A percentile compares a stretch with the other conserved stretches of the same genome.
Conservation (phyloP, 208 protist species). For the Angomonas deanei region DNA sequence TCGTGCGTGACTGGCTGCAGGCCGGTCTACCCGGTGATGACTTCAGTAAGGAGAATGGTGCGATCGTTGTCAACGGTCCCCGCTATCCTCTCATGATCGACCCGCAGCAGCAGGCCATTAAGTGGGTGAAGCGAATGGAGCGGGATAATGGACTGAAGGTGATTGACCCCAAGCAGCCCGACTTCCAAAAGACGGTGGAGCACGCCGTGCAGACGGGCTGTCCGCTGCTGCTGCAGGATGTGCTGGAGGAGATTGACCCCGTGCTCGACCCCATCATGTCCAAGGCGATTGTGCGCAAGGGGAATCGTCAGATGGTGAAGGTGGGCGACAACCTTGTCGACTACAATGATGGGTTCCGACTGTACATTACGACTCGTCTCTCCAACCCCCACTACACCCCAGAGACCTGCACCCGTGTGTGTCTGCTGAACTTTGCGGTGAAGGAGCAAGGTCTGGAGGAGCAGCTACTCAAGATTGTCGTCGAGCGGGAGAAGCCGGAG, state of each 20-base stretch:
- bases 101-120: slow-evolving; percentile 98
- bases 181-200: slow-evolving; percentile 96
- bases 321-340: slow-evolving; percentile 97
- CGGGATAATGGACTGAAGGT: slow-evolving; percentile 91
- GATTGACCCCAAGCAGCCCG: slow-evolving; percentile 92
- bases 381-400: slow-evolving; percentile 97
- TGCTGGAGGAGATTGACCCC: slow-evolving; percentile 97
- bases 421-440: slow-evolving; percentile 98
- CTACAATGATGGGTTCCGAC: slow-evolving; percentile 95
- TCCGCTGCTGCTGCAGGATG: slow-evolving; percentile 96
- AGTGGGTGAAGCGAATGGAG: slow-evolving; percentile 98
- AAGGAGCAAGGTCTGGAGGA: slow-evolving; percentile 97
- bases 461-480: slow-evolving; percentile 97
- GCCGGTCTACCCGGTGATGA: slow-evolving; percentile 94
- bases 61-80: slow-evolving; percentile 92
- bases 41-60: slow-evolving; percentile 96
- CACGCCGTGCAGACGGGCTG: slow-evolving; percentile 96
- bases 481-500: slow-evolving; percentile 96
- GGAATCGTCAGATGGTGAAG: slow-evolving; percentile 89
- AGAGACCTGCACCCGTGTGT: slow-evolving; percentile 97
- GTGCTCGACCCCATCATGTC: slow-evolving; percentile 95
- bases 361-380: slow-evolving; percentile 98
- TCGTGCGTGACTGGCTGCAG: slow-evolving; percentile 97
- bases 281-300: slow-evolving; percentile 92
- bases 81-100: slow-evolving; percentile 99